A percentile compares a stretch with the other conserved stretches of the same genome.
Evolutionary conservation across 129 eudicot genomes (phyloP).

Genomic region (Cynara cardunculus): DNA sequence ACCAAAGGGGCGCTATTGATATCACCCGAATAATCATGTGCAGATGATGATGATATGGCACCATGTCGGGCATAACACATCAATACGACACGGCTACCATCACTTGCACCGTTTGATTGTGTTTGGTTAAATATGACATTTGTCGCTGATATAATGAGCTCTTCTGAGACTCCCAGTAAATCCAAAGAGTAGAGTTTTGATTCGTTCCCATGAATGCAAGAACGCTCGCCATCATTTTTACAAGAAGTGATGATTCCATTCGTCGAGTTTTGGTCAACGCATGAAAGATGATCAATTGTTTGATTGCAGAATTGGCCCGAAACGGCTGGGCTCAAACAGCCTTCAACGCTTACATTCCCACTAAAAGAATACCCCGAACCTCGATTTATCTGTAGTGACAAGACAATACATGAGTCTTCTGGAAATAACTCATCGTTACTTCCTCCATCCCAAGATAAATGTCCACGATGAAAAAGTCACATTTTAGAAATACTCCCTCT

Average conservation of each 20-base stretch:
- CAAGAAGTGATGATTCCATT: slow-evolving; percentile 54
- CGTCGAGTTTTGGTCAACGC: slow-evolving; percentile 40
- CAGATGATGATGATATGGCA: slow-evolving; percentile 47
- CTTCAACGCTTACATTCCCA: slow-evolving; percentile 81
- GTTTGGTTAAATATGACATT: slow-evolving; percentile 45
- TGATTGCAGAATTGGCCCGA: slow-evolving; percentile 84
- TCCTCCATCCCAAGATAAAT: background rate
- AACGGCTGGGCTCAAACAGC: slow-evolving; percentile 52
- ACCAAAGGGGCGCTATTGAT: slow-evolving; percentile 50
- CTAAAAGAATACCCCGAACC: slow-evolving; percentile 65
- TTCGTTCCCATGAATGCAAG: slow-evolving; percentile 50
- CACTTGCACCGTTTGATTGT: slow-evolving; percentile 29
- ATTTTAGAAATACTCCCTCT: background rate
- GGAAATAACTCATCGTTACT: slow-evolving; percentile 1
- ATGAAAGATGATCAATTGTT: slow-evolving; percentile 64
- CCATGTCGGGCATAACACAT: slow-evolving; percentile 89
- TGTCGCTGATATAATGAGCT: slow-evolving; percentile 41
- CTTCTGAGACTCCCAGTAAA: slow-evolving; percentile 57
- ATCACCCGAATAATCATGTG: slow-evolving; percentile 70
- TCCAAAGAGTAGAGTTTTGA: slow-evolving; percentile 62
- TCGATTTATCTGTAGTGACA: slow-evolving; percentile 69
- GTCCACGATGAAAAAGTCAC: background rate
- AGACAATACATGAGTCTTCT: slow-evolving; percentile 2
- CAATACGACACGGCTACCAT: slow-evolving; percentile 30
- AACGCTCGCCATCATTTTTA: slow-evolving; percentile 36